phyloP scores from a whole-genome alignment of 2,329 filamentous ascomycete species.

The Sclerotinia minor region DNA sequence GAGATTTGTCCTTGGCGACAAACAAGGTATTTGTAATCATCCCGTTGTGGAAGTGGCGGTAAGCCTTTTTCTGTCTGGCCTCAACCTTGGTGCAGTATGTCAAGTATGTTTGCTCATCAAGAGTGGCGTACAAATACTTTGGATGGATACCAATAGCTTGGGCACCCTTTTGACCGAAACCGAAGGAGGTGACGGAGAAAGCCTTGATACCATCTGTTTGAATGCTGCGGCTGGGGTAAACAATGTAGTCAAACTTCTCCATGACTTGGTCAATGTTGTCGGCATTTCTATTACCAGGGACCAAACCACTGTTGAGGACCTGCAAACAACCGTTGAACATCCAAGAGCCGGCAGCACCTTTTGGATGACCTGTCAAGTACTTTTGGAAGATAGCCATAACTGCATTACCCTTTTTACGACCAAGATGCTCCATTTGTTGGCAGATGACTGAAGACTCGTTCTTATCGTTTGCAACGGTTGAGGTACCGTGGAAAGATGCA shows the following conservation, averaged over 20 bases:
- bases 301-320: conserved; percentile 88
- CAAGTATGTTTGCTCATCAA: conserved; percentile 80
- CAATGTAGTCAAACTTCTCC: conserved; percentile 97
- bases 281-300: conserved; percentile 95
- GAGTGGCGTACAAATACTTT: conserved; percentile 91
- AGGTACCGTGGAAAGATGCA: conserved; percentile 98
- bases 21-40: conserved; percentile 98
- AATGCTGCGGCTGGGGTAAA: conserved; percentile 91
- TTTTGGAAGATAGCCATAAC: conserved; percentile 98
- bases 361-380: conserved; percentile 96
- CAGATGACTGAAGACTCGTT: conserved; percentile 98
- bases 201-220: conserved; percentile 98
- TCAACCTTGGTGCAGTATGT: conserved; percentile 86
- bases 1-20: conserved; percentile 88
- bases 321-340: conserved; percentile 99
- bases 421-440: conserved; percentile 92
- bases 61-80: conserved; percentile 95
- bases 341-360: conserved; percentile 98
- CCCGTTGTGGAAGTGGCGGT: conserved; percentile 97
- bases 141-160: conserved; percentile 97
- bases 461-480: conserved; percentile 98
- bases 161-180: conserved; percentile 98
- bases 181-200: conserved; percentile 98
- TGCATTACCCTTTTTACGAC: conserved; percentile 94
- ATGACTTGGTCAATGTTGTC: conserved; percentile 96